These are phyloP conservation scores for Amanita exitialis DNA, from an alignment of 768 basidiomycete species.

Conservation along the genomic window DNA sequence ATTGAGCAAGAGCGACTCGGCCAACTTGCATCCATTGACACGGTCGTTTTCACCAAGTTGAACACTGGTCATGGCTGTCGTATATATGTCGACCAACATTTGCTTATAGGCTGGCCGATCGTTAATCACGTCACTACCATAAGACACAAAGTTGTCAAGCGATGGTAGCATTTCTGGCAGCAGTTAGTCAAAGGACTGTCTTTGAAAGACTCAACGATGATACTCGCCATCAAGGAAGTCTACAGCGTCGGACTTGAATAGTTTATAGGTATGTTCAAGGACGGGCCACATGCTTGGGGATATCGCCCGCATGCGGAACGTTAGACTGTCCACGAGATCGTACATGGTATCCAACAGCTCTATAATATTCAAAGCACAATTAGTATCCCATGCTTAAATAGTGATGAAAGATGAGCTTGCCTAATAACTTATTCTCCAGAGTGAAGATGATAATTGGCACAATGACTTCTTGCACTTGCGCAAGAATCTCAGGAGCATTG, in stretches of 20 bases:
- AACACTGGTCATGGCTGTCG: conserved; percentile 54
- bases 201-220: neutral
- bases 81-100: conserved; percentile 80
- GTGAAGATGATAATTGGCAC: conserved; percentile 72
- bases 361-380: conserved; percentile 16
- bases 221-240: conserved; percentile 78
- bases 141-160: conserved; percentile 83
- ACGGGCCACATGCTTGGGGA: conserved; percentile 82
- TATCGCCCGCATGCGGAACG: conserved; percentile 70
- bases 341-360: conserved; percentile 86
- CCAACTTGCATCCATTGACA: conserved; percentile 78
- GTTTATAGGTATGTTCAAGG: conserved; percentile 71
- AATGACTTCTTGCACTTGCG: conserved; percentile 73
- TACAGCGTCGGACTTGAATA: conserved; percentile 76
- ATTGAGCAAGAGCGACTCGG: conserved; percentile 74
- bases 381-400: neutral
- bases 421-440: conserved; percentile 66
- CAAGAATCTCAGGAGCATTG: conserved; percentile 60
- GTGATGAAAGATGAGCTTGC: conserved; percentile 25
- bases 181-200: neutral
- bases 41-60: conserved; percentile 79
- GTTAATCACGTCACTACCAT: conserved; percentile 69
- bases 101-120: conserved; percentile 63
- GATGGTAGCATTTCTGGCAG: conserved; percentile 74
- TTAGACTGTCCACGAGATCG: conserved; percentile 75